phyloP scores from a whole-genome alignment of 1,284 basidiomycete species.

The Trametes pubescens region DNA sequence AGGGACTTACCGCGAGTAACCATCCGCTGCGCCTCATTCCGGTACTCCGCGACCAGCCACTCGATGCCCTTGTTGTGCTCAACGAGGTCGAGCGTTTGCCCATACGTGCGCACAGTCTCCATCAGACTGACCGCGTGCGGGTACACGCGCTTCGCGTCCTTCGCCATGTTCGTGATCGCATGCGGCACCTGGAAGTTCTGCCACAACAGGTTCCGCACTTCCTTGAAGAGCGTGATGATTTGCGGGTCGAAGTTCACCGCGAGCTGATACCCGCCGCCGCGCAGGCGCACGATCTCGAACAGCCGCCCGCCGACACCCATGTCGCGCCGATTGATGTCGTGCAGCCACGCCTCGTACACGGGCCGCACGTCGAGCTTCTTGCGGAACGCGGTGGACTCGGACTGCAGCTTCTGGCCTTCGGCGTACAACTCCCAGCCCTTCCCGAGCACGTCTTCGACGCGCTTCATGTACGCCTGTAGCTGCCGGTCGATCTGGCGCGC shows the following conservation, averaged over 20 bases:
- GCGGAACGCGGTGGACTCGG: conserved; percentile 91
- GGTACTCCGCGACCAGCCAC: conserved; percentile 92
- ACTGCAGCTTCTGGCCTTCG: conserved; percentile 97
- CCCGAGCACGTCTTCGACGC: conserved; percentile 98
- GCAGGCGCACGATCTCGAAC: conserved; percentile 91
- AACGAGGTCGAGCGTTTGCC: conserved; percentile 91
- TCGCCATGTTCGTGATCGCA: conserved; percentile 94
- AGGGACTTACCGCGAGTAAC: conserved; percentile 74
- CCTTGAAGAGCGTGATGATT: conserved; percentile 98
- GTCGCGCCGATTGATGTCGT: conserved; percentile 92
- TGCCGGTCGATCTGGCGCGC: conserved; percentile 98
- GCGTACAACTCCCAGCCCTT: conserved; percentile 99
- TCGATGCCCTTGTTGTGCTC: conserved; percentile 91
- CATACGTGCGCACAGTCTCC: conserved; percentile 97
- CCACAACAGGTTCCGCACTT: conserved; percentile 96
- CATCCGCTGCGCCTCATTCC: conserved; percentile 92
- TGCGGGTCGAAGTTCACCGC: conserved; percentile 98
- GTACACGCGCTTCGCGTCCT: conserved; percentile 97
- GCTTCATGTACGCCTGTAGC: conserved; percentile 96
- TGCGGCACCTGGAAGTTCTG: conserved; percentile 95
- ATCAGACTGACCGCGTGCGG: conserved; percentile 98
- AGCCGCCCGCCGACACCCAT: conserved; percentile 94
- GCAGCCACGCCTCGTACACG: conserved; percentile 96
- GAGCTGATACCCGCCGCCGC: conserved; percentile 87
- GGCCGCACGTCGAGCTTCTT: conserved; percentile 95